Evolutionary conservation across 1,284 basidiomycete species (phyloP), one percentile per base, ranked within the genome.

Genomic region (Puccinia triticina): DNA sequence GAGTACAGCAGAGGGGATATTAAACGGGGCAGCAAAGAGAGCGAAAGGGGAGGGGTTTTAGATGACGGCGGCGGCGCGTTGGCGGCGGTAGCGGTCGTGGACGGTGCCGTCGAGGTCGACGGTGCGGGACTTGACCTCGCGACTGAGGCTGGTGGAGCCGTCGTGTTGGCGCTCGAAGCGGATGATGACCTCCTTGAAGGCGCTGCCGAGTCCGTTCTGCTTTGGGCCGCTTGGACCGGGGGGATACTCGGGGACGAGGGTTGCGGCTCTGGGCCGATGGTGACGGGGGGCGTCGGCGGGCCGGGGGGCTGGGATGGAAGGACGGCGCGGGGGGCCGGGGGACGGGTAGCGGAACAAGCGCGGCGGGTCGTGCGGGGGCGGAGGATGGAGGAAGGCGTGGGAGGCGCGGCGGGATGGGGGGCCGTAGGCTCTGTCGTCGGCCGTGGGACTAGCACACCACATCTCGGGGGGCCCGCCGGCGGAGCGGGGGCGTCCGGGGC

Each of bases 41-140:
- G 8, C 34, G 32, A 21, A 50, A 4, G 46, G 12, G 5, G 5
- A 29, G 32, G 32, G 29, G 14, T 50, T n/a, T 74, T 40, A 74
- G 10, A 55, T 74, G 53, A 74, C 72, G 34, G 72, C 72, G 40
- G 72, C 72, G 34, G 75, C 55, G 14, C 75, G 46, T n/a, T 77
- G 75, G 3, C 75, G 37, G 29, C 75, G 75, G 48, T 64, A 77
- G 23, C 75, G 75, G 26, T 77, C 75, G 32, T 77, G 75, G 21
- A 77, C 75, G 26, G 75, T 77, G 14, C 75, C 75, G 40, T 77
- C 75, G 11, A 77, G 57, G 40, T 77, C 75, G 57, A 77, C 26
- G 8, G 75, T 77, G 11, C 75, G 37, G 40, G 40, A 50, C n/a
- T 64, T 77, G 21, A 61, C 7, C n/a, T 77, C 57, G 14, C 46